phyloP scores from a whole-genome alignment of 257 asterid species.

The Capsicum rhomboideum region DNA sequence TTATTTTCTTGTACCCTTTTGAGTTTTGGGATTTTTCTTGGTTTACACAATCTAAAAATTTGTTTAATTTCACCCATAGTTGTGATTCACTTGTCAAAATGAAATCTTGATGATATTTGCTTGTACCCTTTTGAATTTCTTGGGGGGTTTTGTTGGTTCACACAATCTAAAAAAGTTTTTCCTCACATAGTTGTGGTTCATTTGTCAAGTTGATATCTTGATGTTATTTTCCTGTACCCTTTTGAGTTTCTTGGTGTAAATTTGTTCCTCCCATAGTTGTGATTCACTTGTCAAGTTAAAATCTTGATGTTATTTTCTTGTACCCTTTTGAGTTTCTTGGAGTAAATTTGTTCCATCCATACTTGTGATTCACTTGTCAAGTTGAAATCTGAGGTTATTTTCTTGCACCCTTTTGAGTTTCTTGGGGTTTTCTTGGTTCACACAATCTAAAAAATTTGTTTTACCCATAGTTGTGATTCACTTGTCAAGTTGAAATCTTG shows the following conservation, averaged over 20 bases:
- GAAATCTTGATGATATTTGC: not conserved
- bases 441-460: not conserved
- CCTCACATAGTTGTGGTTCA: not conserved
- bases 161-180: not conserved
- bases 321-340: slow-evolving; percentile 16
- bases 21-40: slow-evolving; percentile 7
- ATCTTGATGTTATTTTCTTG: slow-evolving; percentile 17
- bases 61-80: no score
- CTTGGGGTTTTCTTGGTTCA: slow-evolving; percentile 11
- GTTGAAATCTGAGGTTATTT: slow-evolving; percentile 17
- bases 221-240: not conserved
- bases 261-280: not conserved
- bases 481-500: slow-evolving; percentile 11
- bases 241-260: no score
- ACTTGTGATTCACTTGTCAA: slow-evolving; percentile 13
- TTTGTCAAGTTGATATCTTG: slow-evolving; percentile 10
- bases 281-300: slow-evolving; percentile 22
- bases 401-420: slow-evolving; percentile 19
- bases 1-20: slow-evolving; percentile 12
- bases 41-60: not conserved
- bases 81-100: slow-evolving; percentile 12
- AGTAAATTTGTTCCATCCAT: not conserved
- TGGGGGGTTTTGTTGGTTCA: slow-evolving; percentile 11
- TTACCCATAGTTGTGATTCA: slow-evolving; percentile 10
- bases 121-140: no score